Evolutionary conservation across 2,329 filamentous ascomycete species (phyloP), one percentile per base, ranked within the genome.

Genomic region (Pyrenophora tritici-repentis): DNA sequence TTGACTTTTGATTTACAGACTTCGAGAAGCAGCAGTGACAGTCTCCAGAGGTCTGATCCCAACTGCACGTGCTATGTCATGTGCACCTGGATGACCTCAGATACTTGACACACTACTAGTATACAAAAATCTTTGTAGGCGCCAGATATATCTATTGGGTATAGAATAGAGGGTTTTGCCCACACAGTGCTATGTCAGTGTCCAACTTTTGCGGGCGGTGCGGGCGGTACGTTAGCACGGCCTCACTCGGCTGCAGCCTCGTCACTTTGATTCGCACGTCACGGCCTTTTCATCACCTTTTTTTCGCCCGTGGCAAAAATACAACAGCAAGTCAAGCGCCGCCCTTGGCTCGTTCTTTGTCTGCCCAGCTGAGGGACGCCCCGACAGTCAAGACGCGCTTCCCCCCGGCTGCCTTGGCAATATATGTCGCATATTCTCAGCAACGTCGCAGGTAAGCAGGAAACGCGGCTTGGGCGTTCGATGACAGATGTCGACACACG

Each of bases 171-270:
- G n/a, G n/a, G n/a, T n/a, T n/a, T n/a, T n/a, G n/a, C n/a, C n/a
- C n/a, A n/a, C n/a, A n/a, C n/a, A n/a, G n/a, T n/a, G n/a, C n/a
- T n/a, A n/a, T n/a, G n/a, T n/a, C n/a, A n/a, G n/a, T n/a, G n/a
- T n/a, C n/a, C n/a, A n/a, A n/a, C n/a, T n/a, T 7, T 9, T 38
- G 42, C 42, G 42, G 35, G 31, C 5, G 38, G 20, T 41, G 26
- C 42, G 22, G 42, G 42, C 46, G 39, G 37, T 39, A 44, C 46
- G 45, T 42, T 53, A 44, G 31, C 37, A 48, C 44, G 35, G 53
- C 46, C 37, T 48, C 53, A 29, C 44, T 53, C 53, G 43, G 52
- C 48, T 35, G 37, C 50, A 24, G 33, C 46, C 36, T 43, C 39
- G 38, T 36, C 37, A 31, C 37, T 29, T 36, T 53, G 49, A 49